These are phyloP conservation scores for Nothophoma quercina DNA, from an alignment of 2,329 filamentous ascomycete species.

Conservation along the genomic window DNA sequence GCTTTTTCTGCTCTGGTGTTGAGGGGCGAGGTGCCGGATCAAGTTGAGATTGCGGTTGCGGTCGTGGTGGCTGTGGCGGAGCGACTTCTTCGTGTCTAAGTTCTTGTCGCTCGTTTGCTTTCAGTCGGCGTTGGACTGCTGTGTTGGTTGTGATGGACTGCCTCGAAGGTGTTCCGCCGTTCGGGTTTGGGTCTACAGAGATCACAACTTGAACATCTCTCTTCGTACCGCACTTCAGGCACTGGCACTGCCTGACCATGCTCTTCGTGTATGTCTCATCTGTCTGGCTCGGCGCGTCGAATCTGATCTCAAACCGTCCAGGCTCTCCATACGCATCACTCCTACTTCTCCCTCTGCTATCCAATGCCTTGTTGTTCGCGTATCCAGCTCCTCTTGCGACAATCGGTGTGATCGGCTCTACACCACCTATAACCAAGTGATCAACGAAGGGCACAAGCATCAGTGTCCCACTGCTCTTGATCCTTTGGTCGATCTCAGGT, in stretches of 20 bases:
- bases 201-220: constrained; percentile 46
- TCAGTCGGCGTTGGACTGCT: constrained; percentile 19
- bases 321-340: constrained; percentile 37
- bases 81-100: constrained; percentile 20
- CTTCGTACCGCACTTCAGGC: constrained; percentile 46
- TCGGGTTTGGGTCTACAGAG: constrained; percentile 42
- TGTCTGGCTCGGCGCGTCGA: constrained; percentile 41
- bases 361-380: constrained; percentile 30
- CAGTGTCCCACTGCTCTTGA: constrained; percentile 42
- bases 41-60: constrained; percentile 17
- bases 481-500: constrained; percentile 41
- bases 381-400: constrained; percentile 42
- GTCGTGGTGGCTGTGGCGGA: constrained; percentile 28
- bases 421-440: constrained; percentile 42
- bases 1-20: constrained; percentile 41
- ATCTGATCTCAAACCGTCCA: constrained; percentile 43
- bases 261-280: constrained; percentile 42
- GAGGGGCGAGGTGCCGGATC: constrained; percentile 23
- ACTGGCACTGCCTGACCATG: constrained; percentile 44
- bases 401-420: constrained; percentile 47
- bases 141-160: constrained; percentile 24
- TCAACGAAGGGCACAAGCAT: constrained; percentile 47
- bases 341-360: constrained; percentile 22
- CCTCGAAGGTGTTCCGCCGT: constrained; percentile 20
- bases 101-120: background rate